phyloP scores from a whole-genome alignment of 2,329 filamentous ascomycete species.

The Calycina marina region DNA sequence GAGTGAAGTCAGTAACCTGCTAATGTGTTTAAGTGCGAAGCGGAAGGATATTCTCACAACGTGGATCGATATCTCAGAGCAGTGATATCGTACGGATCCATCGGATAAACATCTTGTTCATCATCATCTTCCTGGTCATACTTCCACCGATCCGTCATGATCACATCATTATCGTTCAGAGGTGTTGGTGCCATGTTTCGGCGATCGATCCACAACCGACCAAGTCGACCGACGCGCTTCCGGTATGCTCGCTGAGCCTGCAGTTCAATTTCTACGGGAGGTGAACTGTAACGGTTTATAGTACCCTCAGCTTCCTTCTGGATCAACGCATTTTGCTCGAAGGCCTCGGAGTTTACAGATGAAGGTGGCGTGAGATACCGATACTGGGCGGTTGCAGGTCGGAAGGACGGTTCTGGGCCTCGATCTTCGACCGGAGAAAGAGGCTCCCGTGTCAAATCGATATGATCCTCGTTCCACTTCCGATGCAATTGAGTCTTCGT shows the following conservation, averaged over 20 bases:
- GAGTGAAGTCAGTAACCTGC: too few species aligned
- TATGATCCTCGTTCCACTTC: slow-evolving; percentile 80
- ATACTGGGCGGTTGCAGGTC: slow-evolving; percentile 52
- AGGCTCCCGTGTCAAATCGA: slow-evolving; percentile 76
- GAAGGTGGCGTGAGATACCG: slow-evolving; percentile 54
- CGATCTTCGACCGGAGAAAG: slow-evolving; percentile 64
- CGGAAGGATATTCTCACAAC: too few species aligned
- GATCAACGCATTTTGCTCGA: slow-evolving; percentile 21
- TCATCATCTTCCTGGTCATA: slow-evolving; percentile 78
- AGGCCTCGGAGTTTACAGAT: slow-evolving; percentile 23
- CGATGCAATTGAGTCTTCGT: slow-evolving; percentile 77
- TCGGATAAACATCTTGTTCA: slow-evolving; percentile 56
- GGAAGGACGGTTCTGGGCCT: slow-evolving; percentile 44
- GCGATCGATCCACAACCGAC: slow-evolving; percentile 78
- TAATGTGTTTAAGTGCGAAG: too few species aligned
- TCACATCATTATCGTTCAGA: slow-evolving; percentile 30
- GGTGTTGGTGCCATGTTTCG: slow-evolving; percentile 45
- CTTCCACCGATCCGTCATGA: slow-evolving; percentile 58
- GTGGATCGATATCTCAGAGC: slow-evolving; percentile 45
- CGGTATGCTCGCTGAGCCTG: slow-evolving; percentile 50
- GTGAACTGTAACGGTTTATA: slow-evolving; percentile 14
- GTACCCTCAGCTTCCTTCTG: slow-evolving; percentile 16
- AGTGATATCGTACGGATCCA: slow-evolving; percentile 54
- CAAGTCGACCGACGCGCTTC: slow-evolving; percentile 69
- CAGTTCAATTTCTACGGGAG: slow-evolving; percentile 19